Evolutionary conservation across 2,329 filamentous ascomycete genomes (phyloP), one percentile per base, ranked within the genome.

Genomic region (Pseudocercospora eumusae): DNA sequence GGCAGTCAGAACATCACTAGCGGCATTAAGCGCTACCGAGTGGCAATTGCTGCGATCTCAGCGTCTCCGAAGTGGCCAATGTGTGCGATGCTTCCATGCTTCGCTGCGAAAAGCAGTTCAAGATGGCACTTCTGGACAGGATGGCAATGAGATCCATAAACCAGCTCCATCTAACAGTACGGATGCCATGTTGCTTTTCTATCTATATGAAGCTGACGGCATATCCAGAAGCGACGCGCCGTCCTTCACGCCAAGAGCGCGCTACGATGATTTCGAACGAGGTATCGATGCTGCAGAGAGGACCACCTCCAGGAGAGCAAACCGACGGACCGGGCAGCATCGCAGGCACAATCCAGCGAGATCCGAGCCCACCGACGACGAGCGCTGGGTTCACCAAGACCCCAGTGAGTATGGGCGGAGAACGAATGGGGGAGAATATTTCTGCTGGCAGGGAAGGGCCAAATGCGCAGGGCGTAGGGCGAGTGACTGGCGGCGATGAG

Each of bases 191-290:
- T n/a, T n/a, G n/a, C 2, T 15, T 18, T 4, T 50, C 20, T 21
- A n/a, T 18, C 11, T 11, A 21, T 28, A 27, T 28, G 11, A 20
- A 23, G 42, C 44, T 54, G 36, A 61, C 44, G 18, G n/a, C 7
- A 31, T 18, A 1, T 18, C 1, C 25, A 64, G 64, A 60, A 25
- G 52, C 60, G n/a, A 57, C 54, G 6, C 52, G 49, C 44, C 47
- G 53, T 11, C 31, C 45, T 4, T 58, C 52, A 1, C 66, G 66
- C 36, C 59, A 64, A 42, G 62, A 69, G 50, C 67, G 69, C 28
- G 67, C 68, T 28, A 62, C 67, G 5, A 64, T 60, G 23, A 67
- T 70, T 47, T 69, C 66, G 10, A 67, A 68, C 55, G 69, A 71
- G 61, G 55, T 70, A 20, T 65, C 64, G 23, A 67, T 67, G 64